Conservation (phyloP, 1,139 yeast species). For the Scheffersomyces titani region DNA sequence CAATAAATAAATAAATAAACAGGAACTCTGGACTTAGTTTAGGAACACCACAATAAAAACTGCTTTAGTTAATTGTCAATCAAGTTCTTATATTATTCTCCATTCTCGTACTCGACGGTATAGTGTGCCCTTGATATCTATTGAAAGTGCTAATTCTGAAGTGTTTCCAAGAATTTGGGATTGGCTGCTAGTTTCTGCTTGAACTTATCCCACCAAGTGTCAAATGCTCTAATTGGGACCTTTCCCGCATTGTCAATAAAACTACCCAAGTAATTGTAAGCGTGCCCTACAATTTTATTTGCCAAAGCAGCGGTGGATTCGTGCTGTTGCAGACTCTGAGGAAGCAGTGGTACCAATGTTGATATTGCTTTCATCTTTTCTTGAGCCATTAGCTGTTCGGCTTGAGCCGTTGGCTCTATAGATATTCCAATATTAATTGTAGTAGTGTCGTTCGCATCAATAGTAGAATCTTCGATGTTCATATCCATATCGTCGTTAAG, state of each 20-base stretch:
- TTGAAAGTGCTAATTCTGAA: constrained; percentile 9
- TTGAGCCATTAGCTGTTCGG: constrained; percentile 50
- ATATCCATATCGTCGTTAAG: constrained; percentile 33
- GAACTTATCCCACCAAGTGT: constrained; percentile 96
- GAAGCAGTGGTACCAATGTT: constrained; percentile 8
- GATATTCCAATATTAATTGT: constrained; percentile 79
- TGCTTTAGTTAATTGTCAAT: background rate
- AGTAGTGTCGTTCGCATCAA: constrained; percentile 20
- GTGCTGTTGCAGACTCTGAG: constrained; percentile 18
- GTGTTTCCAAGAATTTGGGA: constrained; percentile 71
- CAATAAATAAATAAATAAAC: too few species aligned
- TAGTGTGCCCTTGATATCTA: background rate
- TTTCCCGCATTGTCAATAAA: constrained; percentile 76
- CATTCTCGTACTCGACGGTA: background rate
- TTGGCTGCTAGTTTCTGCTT: constrained; percentile 71
- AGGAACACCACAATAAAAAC: constrained; percentile 1
- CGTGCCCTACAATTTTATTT: constrained; percentile 85
- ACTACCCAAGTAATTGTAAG: constrained; percentile 86
- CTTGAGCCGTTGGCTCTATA: constrained; percentile 71
- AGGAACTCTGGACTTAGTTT: too few species aligned
- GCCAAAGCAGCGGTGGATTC: constrained; percentile 58
- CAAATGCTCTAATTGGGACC: constrained; percentile 86
- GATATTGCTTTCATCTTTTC: constrained; percentile 22
- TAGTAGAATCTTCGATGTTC: constrained; percentile 12
- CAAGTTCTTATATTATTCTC: background rate